Evolutionary conservation across 352 stramenopile genomes (phyloP), one percentile per base, ranked within the genome.

Genomic region (Phytophthora gonapodyides): DNA sequence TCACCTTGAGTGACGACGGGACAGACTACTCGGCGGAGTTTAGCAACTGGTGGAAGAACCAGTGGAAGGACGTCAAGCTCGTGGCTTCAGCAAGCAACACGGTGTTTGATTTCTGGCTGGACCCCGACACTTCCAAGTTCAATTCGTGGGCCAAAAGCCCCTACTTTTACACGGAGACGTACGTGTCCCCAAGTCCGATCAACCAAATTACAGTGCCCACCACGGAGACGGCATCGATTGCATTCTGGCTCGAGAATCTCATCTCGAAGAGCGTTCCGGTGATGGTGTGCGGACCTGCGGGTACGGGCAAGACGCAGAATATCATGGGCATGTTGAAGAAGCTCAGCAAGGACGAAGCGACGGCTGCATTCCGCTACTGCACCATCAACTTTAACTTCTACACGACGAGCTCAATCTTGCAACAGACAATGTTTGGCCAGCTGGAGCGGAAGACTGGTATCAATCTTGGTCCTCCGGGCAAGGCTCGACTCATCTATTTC

Each of bases 371-470:
- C 51, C 76, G 86, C 15, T 97, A 87, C 61, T 87, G 78, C 27
- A 98, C 85, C 3, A 98, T 99, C 69, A 98, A 98, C 73, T 98
- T 99, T 54, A 98, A 99, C 76, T 99, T 98, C 59, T 99, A 98
- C 81, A 98, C 93, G 7, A 98, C 94, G 5, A 96, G 93, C 35
- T 77, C 80, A 2, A 96, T 97, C 17, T 76, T 99, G 34, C 90
- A 98, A 56, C 76, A 95, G 46, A 97, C 89, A 0, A 98, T 99
- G 91, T 91, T 91, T 34, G 74, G 88, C 0, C 88, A 96, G 40
- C 69, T 99, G 19, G 96, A 98, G 59, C 98, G 98, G 43, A 98
- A 98, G 64, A 98, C 91, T 2, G 96, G 93, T 37, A 82, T 76
- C 30, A 98, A 98, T 69, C 90, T 97, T 45, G 96, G 94, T 1